Percentiles rank a stretch among this genome's conserved stretches.
These are phyloP conservation scores for Tilletia setariae DNA, from an alignment of 1,284 basidiomycete genomes.

Conservation along the genomic window DNA sequence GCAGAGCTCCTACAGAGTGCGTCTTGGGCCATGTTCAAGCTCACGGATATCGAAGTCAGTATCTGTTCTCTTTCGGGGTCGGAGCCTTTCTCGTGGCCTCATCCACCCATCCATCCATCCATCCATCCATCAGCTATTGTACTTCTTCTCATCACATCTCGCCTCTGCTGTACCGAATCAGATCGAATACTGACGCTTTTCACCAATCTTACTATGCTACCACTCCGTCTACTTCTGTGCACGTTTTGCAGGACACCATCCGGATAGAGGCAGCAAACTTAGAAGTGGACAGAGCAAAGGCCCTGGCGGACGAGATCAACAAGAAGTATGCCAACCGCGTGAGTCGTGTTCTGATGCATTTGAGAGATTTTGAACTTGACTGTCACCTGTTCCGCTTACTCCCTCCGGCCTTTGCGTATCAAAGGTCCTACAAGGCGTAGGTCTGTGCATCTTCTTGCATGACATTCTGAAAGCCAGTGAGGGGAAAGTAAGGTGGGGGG, in stretches of 20 bases:
- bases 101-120: neutral
- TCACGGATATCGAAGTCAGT: slow-evolving; percentile 37
- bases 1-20: too few species aligned
- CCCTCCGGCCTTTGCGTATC: neutral
- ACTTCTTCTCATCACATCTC: too few species aligned
- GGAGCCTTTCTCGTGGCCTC: slow-evolving; percentile 11
- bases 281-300: slow-evolving; percentile 67
- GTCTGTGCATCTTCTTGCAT: slow-evolving; percentile 82
- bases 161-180: too few species aligned
- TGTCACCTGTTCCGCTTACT: too few species aligned
- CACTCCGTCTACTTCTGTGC: neutral
- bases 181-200: too few species aligned
- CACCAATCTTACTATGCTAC: neutral
- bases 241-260: slow-evolving; percentile 66
- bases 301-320: slow-evolving; percentile 75
- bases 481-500: slow-evolving; percentile 88
- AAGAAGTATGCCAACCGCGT: slow-evolving; percentile 85
- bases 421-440: slow-evolving; percentile 80
- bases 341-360: neutral
- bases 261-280: slow-evolving; percentile 74
- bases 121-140: too few species aligned
- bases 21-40: slow-evolving; percentile 34
- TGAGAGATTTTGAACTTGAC: too few species aligned
- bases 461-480: slow-evolving; percentile 82
- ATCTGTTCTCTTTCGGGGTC: neutral